phyloP scores from a whole-genome alignment of 768 basidiomycete genomes.

The Auricularia sp. region DNA sequence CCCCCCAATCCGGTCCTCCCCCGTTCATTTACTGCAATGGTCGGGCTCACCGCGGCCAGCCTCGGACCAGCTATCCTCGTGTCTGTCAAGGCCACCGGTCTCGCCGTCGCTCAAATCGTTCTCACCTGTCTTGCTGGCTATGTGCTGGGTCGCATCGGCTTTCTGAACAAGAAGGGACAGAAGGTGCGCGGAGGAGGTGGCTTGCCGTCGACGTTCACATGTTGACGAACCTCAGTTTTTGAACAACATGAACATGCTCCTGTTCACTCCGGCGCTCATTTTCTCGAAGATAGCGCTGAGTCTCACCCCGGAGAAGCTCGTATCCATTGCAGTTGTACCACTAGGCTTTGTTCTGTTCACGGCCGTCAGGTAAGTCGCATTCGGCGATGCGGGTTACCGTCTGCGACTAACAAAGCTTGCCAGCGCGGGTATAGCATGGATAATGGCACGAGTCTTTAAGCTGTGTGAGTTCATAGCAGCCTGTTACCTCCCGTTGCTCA shows the following conservation, averaged over 20 bases:
- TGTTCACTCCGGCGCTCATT: not conserved
- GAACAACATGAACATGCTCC: not conserved
- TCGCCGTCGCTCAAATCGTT: not conserved
- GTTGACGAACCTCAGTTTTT: not conserved
- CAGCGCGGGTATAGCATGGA: not conserved
- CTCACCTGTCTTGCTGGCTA: not conserved
- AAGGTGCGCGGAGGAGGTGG: not conserved
- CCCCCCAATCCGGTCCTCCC: not conserved
- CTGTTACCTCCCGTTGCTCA: not conserved
- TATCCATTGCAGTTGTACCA: not conserved
- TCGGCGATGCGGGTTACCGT: not conserved
- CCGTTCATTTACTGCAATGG: not conserved
- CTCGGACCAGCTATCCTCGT: not conserved
- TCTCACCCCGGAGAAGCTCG: not conserved
- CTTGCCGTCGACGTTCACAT: not conserved
- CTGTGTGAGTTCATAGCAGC: not conserved
- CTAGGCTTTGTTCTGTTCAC: not conserved
- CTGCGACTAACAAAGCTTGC: not conserved
- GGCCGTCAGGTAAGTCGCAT: not conserved
- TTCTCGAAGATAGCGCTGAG: not conserved
- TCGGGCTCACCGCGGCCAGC: not conserved
- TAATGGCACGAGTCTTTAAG: not conserved
- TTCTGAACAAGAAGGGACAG: not conserved
- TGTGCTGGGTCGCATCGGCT: not conserved
- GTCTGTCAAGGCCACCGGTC: not conserved